Base-by-base conservation (phyloP, 2,329 filamentous ascomycete genomes). In the Paramyrothecium sp. region DNA sequence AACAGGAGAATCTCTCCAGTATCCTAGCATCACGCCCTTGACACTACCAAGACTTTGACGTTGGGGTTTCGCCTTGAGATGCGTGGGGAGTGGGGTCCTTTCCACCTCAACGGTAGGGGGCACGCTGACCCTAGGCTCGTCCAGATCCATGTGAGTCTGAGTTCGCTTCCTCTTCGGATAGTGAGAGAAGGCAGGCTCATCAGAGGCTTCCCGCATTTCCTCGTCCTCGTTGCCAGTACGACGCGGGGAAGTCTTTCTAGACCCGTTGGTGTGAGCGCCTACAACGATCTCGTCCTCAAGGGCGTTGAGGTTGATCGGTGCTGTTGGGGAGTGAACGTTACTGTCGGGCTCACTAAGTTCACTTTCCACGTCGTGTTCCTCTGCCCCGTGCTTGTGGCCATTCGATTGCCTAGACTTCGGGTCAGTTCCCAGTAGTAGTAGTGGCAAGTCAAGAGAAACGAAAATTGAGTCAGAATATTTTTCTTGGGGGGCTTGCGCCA, bases 1-100 rank as follows among this genome's bases (percentile, higher is more conserved):
- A 1, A 83, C 79, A 3, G 73, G 72, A 0, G 85, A 87, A 52
- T 86, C 82, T 53, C 84, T 77, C 85, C 85, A 88, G 19, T 83
- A 81, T 2, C 85, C 85, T 8, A 88, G 73, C 5, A 80, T 67
- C 5, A 84, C 75, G 3, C 78, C 76, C 60, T 82, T 83, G 21
- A 74, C 70, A 13, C 67, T 69, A 17, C 66, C 64, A 16, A 70
- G 54, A 34, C 65, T 71, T 34, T 65, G 59, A 1, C 71, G 67
- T 19, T 65, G 55, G 12, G 69, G 59, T 53, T 69, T 76, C 19
- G 61, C 41, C 49, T 71, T 73, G 13, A 49, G 19, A 20, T 58
- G 56, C 12, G 38, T 47, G 38, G 64, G 59, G 7, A 61, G 58
- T 0, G 67, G 56, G 3, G 66, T 62, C 19, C 67, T 69, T 7